A percentile compares a stretch with the other conserved stretches of the same genome.
phyloP scores from a whole-genome alignment of 192 early-diverging fungal species.

The Backusella circina region DNA sequence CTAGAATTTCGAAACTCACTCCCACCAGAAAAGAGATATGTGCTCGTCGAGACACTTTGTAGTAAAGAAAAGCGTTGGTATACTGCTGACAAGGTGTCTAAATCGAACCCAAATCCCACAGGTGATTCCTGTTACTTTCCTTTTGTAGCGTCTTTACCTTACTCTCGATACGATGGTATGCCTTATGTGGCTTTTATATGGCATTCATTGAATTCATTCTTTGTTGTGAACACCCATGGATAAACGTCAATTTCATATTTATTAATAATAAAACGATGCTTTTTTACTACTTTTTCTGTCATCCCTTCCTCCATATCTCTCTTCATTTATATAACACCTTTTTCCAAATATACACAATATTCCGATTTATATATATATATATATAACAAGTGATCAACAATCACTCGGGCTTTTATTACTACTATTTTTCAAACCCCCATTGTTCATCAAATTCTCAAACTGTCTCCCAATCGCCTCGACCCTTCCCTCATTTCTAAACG shows the following conservation, averaged over 20 bases:
- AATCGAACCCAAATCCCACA: background rate
- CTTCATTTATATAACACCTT: too few relatives aligned
- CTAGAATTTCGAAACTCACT: background rate
- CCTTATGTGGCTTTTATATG: background rate
- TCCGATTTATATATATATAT: background rate
- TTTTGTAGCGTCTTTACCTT: background rate
- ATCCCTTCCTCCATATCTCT: too few relatives aligned
- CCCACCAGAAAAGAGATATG: background rate
- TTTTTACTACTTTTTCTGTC: too few relatives aligned
- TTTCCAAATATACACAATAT: background rate
- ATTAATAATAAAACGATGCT: background rate
- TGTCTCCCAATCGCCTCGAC: slow-evolving; percentile 24
- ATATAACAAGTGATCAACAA: background rate
- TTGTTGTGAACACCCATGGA: background rate
- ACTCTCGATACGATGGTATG: background rate
- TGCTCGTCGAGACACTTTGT: background rate
- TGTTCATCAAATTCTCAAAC: slow-evolving; percentile 14
- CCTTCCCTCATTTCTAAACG: background rate
- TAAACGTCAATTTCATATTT: background rate
- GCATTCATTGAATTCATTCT: background rate
- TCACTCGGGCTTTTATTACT: background rate
- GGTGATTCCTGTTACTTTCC: background rate
- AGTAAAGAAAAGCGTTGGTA: background rate
- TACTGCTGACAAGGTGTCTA: background rate
- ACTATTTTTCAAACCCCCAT: background rate